Conservation (phyloP, 306 rosid genomes). For the Vachellia pachyceras region DNA sequence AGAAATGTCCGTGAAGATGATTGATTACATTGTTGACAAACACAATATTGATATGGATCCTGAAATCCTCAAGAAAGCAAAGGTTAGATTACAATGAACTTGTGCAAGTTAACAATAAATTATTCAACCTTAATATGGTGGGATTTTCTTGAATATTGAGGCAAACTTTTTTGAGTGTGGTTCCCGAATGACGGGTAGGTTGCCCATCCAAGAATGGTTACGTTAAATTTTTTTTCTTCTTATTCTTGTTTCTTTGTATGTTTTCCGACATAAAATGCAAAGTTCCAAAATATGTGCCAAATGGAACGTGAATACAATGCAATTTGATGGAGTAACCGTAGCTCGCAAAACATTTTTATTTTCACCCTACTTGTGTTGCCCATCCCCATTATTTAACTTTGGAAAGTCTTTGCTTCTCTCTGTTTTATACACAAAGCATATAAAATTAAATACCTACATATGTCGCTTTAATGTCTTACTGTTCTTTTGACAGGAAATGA, state of each 20-base stretch:
- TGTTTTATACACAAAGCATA: conserved; percentile 10
- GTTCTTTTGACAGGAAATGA: conserved; percentile 54
- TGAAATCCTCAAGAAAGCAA: conserved; percentile 48
- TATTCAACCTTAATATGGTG: not conserved
- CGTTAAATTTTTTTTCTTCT: not conserved
- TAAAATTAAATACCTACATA: not conserved
- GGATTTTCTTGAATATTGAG: not conserved
- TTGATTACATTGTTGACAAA: conserved; percentile 55
- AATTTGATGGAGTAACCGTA: not conserved
- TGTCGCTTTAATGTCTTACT: conserved; percentile 29
- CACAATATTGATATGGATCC: conserved; percentile 53
- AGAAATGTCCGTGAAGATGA: conserved; percentile 60
- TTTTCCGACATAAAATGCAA: conserved; percentile 2
- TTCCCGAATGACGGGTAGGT: not conserved
- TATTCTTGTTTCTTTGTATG: not conserved
- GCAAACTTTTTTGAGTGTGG: not conserved
- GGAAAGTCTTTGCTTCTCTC: conserved; percentile 18
- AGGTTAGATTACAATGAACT: conserved; percentile 38
- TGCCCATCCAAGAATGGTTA: not conserved
- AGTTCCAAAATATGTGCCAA: too few relatives aligned
- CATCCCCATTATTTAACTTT: conserved; percentile 30
- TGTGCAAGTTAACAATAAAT: not conserved
- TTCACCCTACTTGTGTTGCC: conserved; percentile 9
- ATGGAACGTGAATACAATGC: not conserved
- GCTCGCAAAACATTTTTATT: not conserved